phyloP scores from a whole-genome alignment of 768 basidiomycete genomes.

The Termitomyces sp. region DNA sequence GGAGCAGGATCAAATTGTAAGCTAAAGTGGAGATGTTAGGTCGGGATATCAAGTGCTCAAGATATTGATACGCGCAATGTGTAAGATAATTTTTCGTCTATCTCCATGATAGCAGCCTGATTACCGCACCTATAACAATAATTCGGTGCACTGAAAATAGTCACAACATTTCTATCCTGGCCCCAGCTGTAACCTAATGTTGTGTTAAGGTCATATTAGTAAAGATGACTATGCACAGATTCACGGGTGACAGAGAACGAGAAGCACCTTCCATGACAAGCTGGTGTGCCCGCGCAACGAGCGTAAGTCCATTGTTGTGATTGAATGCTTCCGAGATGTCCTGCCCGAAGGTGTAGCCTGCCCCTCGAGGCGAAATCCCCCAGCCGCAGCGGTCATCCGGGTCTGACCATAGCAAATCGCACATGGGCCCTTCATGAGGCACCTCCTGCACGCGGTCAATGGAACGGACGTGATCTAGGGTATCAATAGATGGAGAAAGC shows the following conservation, averaged over 20 bases:
- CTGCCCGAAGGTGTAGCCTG: constrained; percentile 98
- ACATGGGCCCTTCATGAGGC: constrained; percentile 99
- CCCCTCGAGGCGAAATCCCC: constrained; percentile 98
- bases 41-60: background rate
- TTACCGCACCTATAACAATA: constrained; percentile 99
- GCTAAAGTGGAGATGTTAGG: constrained; percentile 36
- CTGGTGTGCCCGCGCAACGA: constrained; percentile 92
- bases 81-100: constrained; percentile 96
- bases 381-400: constrained; percentile 99
- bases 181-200: constrained; percentile 87
- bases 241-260: background rate
- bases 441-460: constrained; percentile 99
- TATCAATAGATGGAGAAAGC: constrained; percentile 97
- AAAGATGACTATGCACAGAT: background rate
- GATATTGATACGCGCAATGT: constrained; percentile 61
- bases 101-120: constrained; percentile 99
- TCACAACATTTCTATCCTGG: constrained; percentile 98
- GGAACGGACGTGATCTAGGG: constrained; percentile 96
- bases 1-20: constrained; percentile 99
- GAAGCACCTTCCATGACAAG: constrained; percentile 92
- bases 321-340: constrained; percentile 99
- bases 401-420: constrained; percentile 98
- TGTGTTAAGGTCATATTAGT: background rate
- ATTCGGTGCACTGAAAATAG: constrained; percentile 99
- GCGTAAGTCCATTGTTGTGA: constrained; percentile 96